Base-by-base conservation (phyloP, 768 basidiomycete species). In the Naganishia randhawae region DNA sequence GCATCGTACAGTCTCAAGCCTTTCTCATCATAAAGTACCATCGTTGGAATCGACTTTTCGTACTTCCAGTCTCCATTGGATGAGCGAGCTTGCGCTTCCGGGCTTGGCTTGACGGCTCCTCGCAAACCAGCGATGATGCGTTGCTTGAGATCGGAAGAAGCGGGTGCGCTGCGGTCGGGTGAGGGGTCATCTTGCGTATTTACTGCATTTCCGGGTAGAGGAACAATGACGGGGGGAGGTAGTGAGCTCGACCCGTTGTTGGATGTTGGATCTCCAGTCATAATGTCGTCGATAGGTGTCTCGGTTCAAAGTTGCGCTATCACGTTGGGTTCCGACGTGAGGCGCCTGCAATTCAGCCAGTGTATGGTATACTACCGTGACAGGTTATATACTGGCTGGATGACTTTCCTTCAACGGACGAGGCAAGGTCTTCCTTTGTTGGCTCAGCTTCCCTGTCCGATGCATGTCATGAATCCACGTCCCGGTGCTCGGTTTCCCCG, bases 11-110 rank as follows among this genome's bases (percentile, higher is more conserved):
- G 63, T 63, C 86, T 84, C 65, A 99, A 83, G 0, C 96, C 96
- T 25, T 82, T 83, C 74, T 94, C 89, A 71, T 92, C 87, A 81
- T 98, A 97, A 11, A 96, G 83, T 13, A 93, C 83, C 78, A 91
- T 81, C 0, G 91, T 93, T 8, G 93, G 92, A 25, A 96, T 79
- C 31, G 83, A 81, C 77, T 87, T 88, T 71, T 85, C 78, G 54
- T 74, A 81, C 8, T 67, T 72, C 75, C 75, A 81, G 39, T 67
- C 39, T n/a, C 32, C 31, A 22, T 67, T 42, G 16, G 57, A 55
- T 14, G n/a, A 19, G 9, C 16, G 37, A 61, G 37, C 37, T 25
- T 27, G 22, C 27, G 57, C 3, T 22, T 61, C 57, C 39, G 57
- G 37, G 39, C 25, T 41, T 10, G 57, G 57, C 39, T 39, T 41